Evolutionary conservation across 306 rosid genomes (phyloP).

Genomic region (Crataegus laevigata): DNA sequence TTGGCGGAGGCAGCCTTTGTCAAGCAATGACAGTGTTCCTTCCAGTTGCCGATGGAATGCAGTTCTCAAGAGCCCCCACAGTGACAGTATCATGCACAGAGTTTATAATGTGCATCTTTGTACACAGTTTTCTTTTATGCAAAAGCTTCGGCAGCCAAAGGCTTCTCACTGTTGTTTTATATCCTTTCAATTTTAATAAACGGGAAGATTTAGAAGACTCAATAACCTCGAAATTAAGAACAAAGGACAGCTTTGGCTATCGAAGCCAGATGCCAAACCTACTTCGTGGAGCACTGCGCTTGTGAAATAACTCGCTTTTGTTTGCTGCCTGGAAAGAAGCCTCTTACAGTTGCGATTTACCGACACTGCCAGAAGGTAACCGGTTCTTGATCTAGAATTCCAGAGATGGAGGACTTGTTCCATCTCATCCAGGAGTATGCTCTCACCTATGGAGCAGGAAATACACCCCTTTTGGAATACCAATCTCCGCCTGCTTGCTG

Average conservation of each 20-base stretch:
- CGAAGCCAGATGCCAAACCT: background rate
- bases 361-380: no score
- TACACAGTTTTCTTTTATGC: background rate
- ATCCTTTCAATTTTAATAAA: background rate
- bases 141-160: background rate
- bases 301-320: background rate
- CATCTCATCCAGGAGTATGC: no score
- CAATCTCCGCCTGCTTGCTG: background rate
- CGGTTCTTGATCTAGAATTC: no score
- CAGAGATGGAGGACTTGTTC: no score
- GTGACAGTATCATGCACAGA: background rate
- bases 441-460: background rate
- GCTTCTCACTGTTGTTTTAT: background rate
- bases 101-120: background rate
- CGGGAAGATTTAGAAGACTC: background rate
- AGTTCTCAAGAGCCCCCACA: background rate
- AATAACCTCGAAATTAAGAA: background rate
- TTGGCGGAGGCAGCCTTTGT: conserved; percentile 73
- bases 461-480: background rate
- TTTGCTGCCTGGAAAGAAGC: no score
- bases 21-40: conserved; percentile 10
- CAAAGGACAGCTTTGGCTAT: background rate
- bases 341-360: no score
- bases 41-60: background rate
- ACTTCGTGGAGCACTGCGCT: background rate